Conservation (phyloP, 441 rosid genomes). For the Macaranga tanarius region DNA sequence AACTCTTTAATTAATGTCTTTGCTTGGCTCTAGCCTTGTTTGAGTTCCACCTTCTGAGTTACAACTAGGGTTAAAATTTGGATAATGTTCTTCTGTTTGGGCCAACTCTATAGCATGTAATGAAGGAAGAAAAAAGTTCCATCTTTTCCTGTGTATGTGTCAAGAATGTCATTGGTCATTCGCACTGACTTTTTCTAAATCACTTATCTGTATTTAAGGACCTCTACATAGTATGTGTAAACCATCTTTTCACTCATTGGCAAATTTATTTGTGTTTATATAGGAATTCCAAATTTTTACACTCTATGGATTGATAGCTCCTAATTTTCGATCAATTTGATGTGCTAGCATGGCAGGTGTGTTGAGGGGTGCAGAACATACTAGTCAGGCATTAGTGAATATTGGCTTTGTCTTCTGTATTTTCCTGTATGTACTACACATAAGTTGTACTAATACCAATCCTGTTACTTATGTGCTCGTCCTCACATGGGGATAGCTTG, state of each 20-base stretch:
- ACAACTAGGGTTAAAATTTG: not conserved
- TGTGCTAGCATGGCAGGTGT: not conserved
- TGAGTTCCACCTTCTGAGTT: not conserved
- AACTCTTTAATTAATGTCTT: not conserved
- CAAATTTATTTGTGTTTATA: too few species aligned
- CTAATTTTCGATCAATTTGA: too few species aligned
- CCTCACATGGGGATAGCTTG: not conserved
- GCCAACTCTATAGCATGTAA: not conserved
- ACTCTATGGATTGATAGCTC: too few species aligned
- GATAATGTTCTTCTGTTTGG: not conserved
- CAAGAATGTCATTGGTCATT: not conserved
- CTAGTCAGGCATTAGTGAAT: not conserved
- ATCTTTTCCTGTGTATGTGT: not conserved
- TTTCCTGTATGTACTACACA: not conserved
- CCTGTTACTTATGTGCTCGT: not conserved
- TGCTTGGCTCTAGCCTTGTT: not conserved
- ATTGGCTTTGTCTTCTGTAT: not conserved
- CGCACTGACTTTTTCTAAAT: not conserved
- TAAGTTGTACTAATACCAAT: not conserved
- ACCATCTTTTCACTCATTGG: not conserved
- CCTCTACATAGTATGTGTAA: not conserved
- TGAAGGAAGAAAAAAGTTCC: not conserved
- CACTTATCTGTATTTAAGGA: not conserved
- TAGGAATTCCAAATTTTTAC: too few species aligned
- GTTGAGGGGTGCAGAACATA: not conserved